A percentile compares a stretch with the other conserved stretches of the same genome.
Evolutionary conservation across 352 stramenopile genomes (phyloP).

Genomic region (Aphanomyces cochlioides): DNA sequence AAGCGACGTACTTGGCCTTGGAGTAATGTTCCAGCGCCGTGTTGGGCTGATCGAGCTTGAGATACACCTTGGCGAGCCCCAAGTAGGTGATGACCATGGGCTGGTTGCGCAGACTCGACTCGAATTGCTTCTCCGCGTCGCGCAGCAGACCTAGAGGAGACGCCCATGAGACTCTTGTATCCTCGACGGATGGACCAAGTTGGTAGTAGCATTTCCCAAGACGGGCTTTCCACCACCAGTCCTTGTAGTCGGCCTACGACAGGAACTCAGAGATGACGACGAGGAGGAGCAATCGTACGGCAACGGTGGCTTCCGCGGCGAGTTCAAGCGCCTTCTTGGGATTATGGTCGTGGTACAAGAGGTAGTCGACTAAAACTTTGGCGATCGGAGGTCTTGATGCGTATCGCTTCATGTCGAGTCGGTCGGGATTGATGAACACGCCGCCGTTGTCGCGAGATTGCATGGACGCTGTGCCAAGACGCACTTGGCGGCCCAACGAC

Average conservation of each 20-base stretch:
- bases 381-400: slow-evolving; percentile 77
- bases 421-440: slow-evolving; percentile 88
- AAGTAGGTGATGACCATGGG: slow-evolving; percentile 88
- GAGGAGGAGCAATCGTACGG: slow-evolving; percentile 29
- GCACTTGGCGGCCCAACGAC: slow-evolving; percentile 84
- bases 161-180: neutral
- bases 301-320: slow-evolving; percentile 84
- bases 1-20: slow-evolving; percentile 38
- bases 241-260: slow-evolving; percentile 69
- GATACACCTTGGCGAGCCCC: slow-evolving; percentile 93
- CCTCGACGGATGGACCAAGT: slow-evolving; percentile 39
- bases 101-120: slow-evolving; percentile 83
- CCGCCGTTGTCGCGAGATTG: slow-evolving; percentile 46
- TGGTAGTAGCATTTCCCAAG: slow-evolving; percentile 94
- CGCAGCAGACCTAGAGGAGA: slow-evolving; percentile 61
- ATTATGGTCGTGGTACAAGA: slow-evolving; percentile 92
- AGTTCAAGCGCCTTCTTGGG: slow-evolving; percentile 89
- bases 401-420: slow-evolving; percentile 88
- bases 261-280: neutral
- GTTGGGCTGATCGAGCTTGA: slow-evolving; percentile 92
- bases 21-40: slow-evolving; percentile 86
- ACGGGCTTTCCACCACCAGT: slow-evolving; percentile 95
- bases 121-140: slow-evolving; percentile 92
- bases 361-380: slow-evolving; percentile 87
- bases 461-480: slow-evolving; percentile 90